Evolutionary conservation across 306 rosid genomes (phyloP).

Genomic region (Trifolium repens): DNA sequence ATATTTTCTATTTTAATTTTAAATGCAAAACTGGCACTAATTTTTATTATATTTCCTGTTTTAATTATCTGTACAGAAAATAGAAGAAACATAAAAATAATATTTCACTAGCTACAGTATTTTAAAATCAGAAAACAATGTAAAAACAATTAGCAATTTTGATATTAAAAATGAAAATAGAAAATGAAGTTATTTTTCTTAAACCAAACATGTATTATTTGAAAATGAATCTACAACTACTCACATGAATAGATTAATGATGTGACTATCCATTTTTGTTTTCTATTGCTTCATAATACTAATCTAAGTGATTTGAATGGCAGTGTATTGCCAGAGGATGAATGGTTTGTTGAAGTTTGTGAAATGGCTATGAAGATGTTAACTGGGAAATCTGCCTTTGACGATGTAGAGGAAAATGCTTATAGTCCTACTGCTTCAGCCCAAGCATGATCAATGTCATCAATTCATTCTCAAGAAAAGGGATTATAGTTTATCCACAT

Average conservation of each 20-base stretch:
- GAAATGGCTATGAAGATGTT: slow-evolving; percentile 84
- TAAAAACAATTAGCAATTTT: not conserved
- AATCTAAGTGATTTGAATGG: slow-evolving; percentile 23
- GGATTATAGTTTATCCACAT: slow-evolving; percentile 40
- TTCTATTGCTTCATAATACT: slow-evolving; percentile 18
- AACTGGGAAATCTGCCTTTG: slow-evolving; percentile 69
- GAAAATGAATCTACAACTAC: not conserved
- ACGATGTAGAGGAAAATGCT: slow-evolving; percentile 57
- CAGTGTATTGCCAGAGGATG: slow-evolving; percentile 88
- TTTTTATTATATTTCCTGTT: not conserved
- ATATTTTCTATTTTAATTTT: not conserved
- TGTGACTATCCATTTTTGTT: slow-evolving; percentile 5
- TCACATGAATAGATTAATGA: not conserved
- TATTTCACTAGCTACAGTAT: too few species aligned
- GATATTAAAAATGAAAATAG: not conserved
- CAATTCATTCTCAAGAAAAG: slow-evolving; percentile 60
- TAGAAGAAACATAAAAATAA: too few species aligned
- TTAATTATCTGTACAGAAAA: not conserved
- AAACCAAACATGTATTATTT: not conserved
- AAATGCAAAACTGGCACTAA: not conserved
- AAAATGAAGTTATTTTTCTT: not conserved
- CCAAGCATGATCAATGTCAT: slow-evolving; percentile 56
- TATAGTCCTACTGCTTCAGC: slow-evolving; percentile 64
- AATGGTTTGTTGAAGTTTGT: slow-evolving; percentile 91
- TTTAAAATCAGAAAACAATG: not conserved